phyloP scores from a whole-genome alignment of 2,329 filamentous ascomycete species.

The Colletotrichum noveboracense region DNA sequence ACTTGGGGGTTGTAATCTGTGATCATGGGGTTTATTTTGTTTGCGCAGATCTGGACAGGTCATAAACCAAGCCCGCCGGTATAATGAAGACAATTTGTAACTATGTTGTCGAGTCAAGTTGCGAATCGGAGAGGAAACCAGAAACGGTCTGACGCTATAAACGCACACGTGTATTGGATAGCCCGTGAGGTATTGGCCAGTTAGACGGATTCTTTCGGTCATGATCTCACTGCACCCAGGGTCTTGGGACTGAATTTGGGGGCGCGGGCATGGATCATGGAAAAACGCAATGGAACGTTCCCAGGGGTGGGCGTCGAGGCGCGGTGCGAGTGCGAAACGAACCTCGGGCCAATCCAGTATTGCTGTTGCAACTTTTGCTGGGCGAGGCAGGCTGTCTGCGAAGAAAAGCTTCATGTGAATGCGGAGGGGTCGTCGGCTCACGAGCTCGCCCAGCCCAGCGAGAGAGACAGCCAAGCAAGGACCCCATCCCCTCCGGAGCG shows the following conservation, averaged over 20 bases:
- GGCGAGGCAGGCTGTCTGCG: neutral
- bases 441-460: neutral
- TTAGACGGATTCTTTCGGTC: neutral
- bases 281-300: neutral
- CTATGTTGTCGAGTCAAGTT: neutral
- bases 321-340: neutral
- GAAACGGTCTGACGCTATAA: neutral
- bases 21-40: neutral
- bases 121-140: neutral
- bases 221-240: neutral
- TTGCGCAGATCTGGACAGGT: neutral
- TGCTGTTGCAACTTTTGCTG: neutral
- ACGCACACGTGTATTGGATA: neutral
- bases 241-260: neutral
- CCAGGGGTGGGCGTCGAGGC: neutral
- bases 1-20: neutral
- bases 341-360: conserved; percentile 1
- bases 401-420: conserved; percentile 6
- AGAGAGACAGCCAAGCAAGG: neutral
- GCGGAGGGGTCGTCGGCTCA: neutral
- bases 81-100: neutral
- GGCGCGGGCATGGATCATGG: neutral
- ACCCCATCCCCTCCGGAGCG: neutral
- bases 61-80: neutral
- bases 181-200: neutral